phyloP scores from a whole-genome alignment of 1,284 basidiomycete species.

The Tilletiaria anomala region DNA sequence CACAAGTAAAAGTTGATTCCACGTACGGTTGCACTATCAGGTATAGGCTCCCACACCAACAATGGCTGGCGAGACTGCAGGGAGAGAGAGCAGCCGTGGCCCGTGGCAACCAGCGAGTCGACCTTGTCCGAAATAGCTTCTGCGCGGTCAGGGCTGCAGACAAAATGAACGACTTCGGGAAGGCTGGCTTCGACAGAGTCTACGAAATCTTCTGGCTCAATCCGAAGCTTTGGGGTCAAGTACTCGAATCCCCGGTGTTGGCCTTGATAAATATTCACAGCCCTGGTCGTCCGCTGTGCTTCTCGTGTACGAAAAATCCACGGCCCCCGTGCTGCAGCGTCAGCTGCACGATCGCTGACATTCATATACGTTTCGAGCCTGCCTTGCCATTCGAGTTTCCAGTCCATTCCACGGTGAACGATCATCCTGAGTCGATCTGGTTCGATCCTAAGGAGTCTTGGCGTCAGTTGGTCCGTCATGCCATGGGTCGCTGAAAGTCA shows the following conservation, averaged over 20 bases:
- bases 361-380: conserved; percentile 53
- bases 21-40: conserved; percentile 40
- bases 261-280: conserved; percentile 63
- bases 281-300: conserved; percentile 52
- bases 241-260: conserved; percentile 64
- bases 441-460: conserved; percentile 47
- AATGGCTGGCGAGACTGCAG: conserved; percentile 49
- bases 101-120: conserved; percentile 39
- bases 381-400: conserved; percentile 50
- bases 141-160: conserved; percentile 66
- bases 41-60: conserved; percentile 72
- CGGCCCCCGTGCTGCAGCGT: conserved; percentile 42
- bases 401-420: conserved; percentile 67
- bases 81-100: neutral
- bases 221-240: conserved; percentile 55
- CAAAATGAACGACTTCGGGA: conserved; percentile 61
- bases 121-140: conserved; percentile 54
- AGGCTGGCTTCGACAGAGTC: conserved; percentile 26
- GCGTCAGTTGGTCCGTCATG: conserved; percentile 27
- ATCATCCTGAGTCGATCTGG: conserved; percentile 59
- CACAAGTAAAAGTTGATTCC: conserved; percentile 4
- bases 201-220: conserved; percentile 56
- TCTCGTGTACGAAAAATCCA: conserved; percentile 58
- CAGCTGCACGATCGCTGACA: conserved; percentile 36
- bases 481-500: conserved; percentile 4